Evolutionary conservation across 2,329 filamentous ascomycete species (phyloP).

Genomic region (Geoglossum cookeanum): DNA sequence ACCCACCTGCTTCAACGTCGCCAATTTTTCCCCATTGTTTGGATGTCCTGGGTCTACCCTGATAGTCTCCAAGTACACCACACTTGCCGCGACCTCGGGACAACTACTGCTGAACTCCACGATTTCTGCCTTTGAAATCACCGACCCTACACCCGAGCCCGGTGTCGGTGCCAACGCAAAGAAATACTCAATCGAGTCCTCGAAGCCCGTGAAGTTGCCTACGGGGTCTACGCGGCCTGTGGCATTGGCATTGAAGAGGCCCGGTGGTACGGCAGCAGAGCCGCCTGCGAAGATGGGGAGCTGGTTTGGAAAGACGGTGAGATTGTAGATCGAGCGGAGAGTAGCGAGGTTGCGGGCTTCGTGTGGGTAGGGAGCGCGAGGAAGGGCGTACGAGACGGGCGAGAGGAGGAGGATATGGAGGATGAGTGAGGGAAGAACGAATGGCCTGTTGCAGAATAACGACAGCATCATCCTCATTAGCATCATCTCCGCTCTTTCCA

Average conservation of each 20-base stretch:
- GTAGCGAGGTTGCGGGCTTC: slow-evolving; percentile 20
- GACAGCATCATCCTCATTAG: background rate
- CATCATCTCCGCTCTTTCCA: background rate
- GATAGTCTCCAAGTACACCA: slow-evolving; percentile 20
- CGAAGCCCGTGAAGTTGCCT: slow-evolving; percentile 24
- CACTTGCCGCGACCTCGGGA: slow-evolving; percentile 19
- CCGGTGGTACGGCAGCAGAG: slow-evolving; percentile 18
- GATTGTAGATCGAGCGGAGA: slow-evolving; percentile 22
- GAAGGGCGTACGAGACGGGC: background rate
- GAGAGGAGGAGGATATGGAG: background rate
- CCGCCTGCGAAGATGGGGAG: slow-evolving; percentile 19
- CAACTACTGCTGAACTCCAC: slow-evolving; percentile 20
- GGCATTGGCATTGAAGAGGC: slow-evolving; percentile 22
- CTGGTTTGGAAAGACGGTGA: slow-evolving; percentile 23
- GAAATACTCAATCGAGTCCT: slow-evolving; percentile 27
- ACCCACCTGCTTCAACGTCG: slow-evolving; percentile 19
- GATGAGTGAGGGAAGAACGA: background rate
- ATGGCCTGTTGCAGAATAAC: background rate
- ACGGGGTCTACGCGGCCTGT: slow-evolving; percentile 23
- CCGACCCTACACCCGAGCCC: slow-evolving; percentile 12
- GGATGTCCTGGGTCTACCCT: slow-evolving; percentile 16
- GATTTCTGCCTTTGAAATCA: slow-evolving; percentile 15
- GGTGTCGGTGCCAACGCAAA: slow-evolving; percentile 23
- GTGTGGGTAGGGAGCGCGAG: background rate
- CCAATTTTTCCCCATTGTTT: slow-evolving; percentile 16